A percentile compares a stretch with the other conserved stretches of the same genome.
phyloP scores from a whole-genome alignment of 2,329 filamentous ascomycete genomes.

The Cercospora brassicicola region DNA sequence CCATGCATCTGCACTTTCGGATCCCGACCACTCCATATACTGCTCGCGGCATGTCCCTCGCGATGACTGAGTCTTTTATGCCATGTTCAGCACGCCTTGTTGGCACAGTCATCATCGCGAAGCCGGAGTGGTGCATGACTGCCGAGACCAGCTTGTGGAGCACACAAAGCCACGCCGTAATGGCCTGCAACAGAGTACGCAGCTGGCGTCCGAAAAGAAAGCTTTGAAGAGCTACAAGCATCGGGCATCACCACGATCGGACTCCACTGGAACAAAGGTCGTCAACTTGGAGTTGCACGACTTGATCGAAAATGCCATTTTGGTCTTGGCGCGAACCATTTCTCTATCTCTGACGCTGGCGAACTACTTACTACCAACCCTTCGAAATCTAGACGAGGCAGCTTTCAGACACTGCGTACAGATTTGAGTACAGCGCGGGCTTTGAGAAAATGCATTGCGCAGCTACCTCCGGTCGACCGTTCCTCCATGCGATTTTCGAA shows the following conservation, averaged over 20 bases:
- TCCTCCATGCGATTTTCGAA: background rate
- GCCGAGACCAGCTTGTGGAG: background rate
- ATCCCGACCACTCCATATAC: background rate
- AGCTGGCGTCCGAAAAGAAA: background rate
- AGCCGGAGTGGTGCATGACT: background rate
- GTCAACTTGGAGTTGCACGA: background rate
- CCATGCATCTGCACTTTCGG: background rate
- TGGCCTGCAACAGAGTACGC: background rate
- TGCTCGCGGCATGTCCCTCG: background rate
- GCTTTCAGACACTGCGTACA: background rate
- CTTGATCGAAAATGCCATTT: background rate
- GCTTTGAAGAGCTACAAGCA: background rate
- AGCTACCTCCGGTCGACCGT: background rate
- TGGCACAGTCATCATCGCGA: background rate
- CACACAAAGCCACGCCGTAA: constrained; percentile 6
- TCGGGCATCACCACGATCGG: background rate
- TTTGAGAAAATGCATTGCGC: too few relatives aligned
- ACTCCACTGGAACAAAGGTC: background rate
- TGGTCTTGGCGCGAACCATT: background rate
- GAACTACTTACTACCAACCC: background rate
- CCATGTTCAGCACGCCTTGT: background rate
- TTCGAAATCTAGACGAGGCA: background rate
- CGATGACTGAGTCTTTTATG: background rate
- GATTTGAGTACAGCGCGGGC: background rate
- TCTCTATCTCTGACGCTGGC: background rate